These are phyloP conservation scores for Abrus pulchellus DNA, from an alignment of 306 rosid species.

Conservation along the genomic window DNA sequence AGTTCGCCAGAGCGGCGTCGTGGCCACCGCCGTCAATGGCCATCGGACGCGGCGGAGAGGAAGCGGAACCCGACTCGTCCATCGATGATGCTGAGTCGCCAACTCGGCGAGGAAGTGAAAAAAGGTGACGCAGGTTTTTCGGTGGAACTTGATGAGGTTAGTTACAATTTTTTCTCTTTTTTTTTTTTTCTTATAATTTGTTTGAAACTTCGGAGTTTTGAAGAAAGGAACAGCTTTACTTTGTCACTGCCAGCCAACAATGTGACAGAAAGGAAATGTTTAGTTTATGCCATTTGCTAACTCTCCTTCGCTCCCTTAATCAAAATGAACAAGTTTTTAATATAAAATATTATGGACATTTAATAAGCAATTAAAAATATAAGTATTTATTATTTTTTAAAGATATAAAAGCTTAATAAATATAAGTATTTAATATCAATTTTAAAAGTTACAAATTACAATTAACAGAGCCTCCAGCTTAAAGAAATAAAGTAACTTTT, in stretches of 20 bases:
- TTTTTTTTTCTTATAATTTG: background rate
- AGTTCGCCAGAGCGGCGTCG: conserved; percentile 21
- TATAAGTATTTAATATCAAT: no score
- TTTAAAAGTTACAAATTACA: no score
- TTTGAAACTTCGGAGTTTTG: background rate
- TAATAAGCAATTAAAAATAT: no score
- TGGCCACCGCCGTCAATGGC: background rate
- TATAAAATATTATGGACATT: no score
- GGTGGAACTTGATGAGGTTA: background rate
- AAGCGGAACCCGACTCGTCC: background rate
- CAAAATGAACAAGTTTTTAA: no score
- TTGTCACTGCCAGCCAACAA: background rate
- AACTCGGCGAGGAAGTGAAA: background rate
- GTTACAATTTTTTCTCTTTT: background rate
- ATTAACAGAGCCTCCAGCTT: no score
- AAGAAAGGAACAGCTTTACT: background rate
- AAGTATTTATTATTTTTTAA: no score
- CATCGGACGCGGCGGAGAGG: conserved; percentile 2
- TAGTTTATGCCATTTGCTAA: no score
- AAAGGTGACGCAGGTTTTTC: background rate
- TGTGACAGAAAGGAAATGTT: background rate
- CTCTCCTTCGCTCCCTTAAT: no score
- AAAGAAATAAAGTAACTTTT: no score
- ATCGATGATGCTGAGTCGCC: background rate
- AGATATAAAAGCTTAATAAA: no score